Evolutionary conservation across 257 asterid species (phyloP), one percentile per base, ranked within the genome.

Genomic region (Fraxinus quadrangulata): DNA sequence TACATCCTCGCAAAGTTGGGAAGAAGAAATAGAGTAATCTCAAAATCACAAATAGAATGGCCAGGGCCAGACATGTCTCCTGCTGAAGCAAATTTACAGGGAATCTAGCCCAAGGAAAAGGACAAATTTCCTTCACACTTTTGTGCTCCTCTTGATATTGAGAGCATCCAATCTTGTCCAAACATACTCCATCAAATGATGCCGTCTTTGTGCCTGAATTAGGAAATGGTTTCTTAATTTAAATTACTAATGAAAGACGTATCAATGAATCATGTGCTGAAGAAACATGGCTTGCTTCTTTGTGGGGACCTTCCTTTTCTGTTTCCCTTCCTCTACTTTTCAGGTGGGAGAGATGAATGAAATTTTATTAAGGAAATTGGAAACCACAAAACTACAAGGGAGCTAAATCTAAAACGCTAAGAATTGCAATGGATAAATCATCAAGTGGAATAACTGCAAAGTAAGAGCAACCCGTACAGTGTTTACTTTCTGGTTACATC

Each of bases 31-130:
- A 84, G 23, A 91, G 83, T 76, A 92, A 67, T 75, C 96, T 86
- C 75, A 86, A 42, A 30, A 92, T 74, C 78, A 92, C 95, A 79
- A 92, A 91, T 54, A 85, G 76, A 51, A 92, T 88, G 61, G 97
- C 96, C 37, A 92, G 73, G 37, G 93, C 87, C 86, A 92, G 80
- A 78, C 91, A 92, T 4, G 93, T 91, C 81, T 91, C 95, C 72
- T 92, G 95, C 80, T 78, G 85, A 75, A 92, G 79, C 69, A 89
- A 78, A 81, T 92, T 92, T 83, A 86, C 96, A 10, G 96, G 95
- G 75, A 96, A 92, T 81, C 86, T 85, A 31, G 96, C 94, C 96
- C 95, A 91, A 7, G 91, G 84, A 75, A 92, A 92, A 39, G 97
- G 97, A 67, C 96, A 92, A 77, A 80, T 86, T 85, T 91, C 93